A percentile compares a stretch with the other conserved stretches of the same genome.
Evolutionary conservation across 148 eudicot genomes (phyloP).

Genomic region (Silene conica): DNA sequence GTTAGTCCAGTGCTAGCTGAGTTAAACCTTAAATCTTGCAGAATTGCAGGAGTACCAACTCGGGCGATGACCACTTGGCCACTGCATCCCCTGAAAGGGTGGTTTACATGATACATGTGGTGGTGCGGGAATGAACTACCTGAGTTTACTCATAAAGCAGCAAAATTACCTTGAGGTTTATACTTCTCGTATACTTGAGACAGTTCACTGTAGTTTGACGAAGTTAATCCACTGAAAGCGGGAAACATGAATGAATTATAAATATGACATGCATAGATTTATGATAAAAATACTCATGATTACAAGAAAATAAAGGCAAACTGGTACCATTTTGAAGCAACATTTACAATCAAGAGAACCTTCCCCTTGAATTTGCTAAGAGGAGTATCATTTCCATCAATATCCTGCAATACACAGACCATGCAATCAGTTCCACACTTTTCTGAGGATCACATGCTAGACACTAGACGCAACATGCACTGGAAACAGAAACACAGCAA

Average conservation of each 20-base stretch:
- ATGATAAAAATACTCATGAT: neutral
- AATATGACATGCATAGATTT: neutral
- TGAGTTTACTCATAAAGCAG: neutral
- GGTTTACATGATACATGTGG: too few relatives aligned
- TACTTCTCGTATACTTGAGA: slow-evolving; percentile 79
- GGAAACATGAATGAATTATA: slow-evolving; percentile 8
- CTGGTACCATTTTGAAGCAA: slow-evolving; percentile 83
- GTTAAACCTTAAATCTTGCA: too few relatives aligned
- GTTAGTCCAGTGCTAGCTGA: too few relatives aligned
- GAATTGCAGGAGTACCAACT: too few relatives aligned
- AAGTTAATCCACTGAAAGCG: slow-evolving; percentile 73
- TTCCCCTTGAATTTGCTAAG: slow-evolving; percentile 81
- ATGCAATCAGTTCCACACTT: slow-evolving; percentile 13
- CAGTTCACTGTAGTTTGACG: slow-evolving; percentile 86
- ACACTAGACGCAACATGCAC: neutral
- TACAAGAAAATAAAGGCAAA: neutral
- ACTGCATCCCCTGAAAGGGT: too few relatives aligned
- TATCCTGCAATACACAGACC: slow-evolving; percentile 53
- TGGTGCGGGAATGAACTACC: too few relatives aligned
- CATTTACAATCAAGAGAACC: slow-evolving; percentile 78
- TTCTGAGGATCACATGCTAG: neutral
- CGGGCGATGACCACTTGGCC: too few relatives aligned
- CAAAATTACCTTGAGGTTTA: slow-evolving; percentile 65
- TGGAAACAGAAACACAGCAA: neutral
- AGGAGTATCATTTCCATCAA: slow-evolving; percentile 68